Evolutionary conservation across 1,139 yeast species (phyloP), one percentile per base, ranked within the genome.

Genomic region (Zygotorulaspora mrakii): DNA sequence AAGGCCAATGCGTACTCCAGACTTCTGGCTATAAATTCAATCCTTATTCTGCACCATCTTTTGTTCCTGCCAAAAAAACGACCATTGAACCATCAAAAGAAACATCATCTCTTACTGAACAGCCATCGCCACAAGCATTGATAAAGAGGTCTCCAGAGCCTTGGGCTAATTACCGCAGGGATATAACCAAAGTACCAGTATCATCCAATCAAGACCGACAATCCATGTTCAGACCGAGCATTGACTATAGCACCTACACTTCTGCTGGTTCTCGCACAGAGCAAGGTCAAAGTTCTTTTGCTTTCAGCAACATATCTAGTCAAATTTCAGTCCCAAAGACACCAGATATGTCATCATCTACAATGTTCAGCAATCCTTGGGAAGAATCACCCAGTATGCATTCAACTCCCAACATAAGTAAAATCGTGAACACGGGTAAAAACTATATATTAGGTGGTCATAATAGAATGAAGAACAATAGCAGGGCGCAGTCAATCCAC

Each of bases 401-500:
- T 35, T 47, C 41, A 8, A 42, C 42, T 11, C 42, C 43, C 13
- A 30, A 37, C 8, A 26, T 39, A 12, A 48, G 43, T 17, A 56
- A 52, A 37, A 50, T 54, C 9, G 62, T 59, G 1, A 55, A 43
- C 31, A 57, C 61, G 6, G 63, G 64, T 5, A 59, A 59, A 36
- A 57, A 57, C 42, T 58, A 59, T 36, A 59, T 57, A n/a, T 40
- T 58, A 7, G 63, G 65, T 9, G 63, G 63, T 3, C 61, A 57
- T 36, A 55, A 53, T 33, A 40, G 57, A 23, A 46, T 52, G 9
- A 49, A 49, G 18, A 59, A 57, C 36, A 58, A 54, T 33, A 57
- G 59, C 24, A 59, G 65, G 41, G 58, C 62, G 3, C 64, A 60
- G 40, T 56, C 64, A 9, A 53, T 59, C 29, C 65, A 61, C 40